A percentile compares a stretch with the other conserved stretches of the same genome.
phyloP scores from a whole-genome alignment of 352 stramenopile species.

The Globisporangium camurandrum region DNA sequence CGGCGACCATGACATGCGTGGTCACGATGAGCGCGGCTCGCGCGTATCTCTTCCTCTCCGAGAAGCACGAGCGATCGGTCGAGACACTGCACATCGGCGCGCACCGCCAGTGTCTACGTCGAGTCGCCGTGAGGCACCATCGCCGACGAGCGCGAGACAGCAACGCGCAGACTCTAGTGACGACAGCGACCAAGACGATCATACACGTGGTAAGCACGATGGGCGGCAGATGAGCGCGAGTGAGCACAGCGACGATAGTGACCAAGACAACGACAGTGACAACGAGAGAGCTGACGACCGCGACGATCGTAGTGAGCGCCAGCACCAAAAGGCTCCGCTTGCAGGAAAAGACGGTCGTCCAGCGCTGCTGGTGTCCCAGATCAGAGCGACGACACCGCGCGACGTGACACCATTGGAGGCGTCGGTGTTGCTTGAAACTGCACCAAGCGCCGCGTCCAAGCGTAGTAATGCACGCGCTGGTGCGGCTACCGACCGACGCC shows the following conservation, averaged over 20 bases:
- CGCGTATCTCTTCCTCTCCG: not conserved
- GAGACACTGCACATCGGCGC: not conserved
- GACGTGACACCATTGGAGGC: too few relatives aligned
- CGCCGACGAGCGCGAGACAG: not conserved
- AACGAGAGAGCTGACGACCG: constrained; percentile 11
- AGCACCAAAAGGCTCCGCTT: not conserved
- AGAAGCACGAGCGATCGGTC: not conserved
- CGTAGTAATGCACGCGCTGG: not conserved
- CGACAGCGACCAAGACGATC: not conserved
- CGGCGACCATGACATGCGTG: constrained; percentile 20
- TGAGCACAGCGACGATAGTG: not conserved
- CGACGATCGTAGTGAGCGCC: not conserved
- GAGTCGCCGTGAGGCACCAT: not conserved
- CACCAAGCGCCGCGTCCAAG: not conserved
- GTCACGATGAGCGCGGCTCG: constrained; percentile 4
- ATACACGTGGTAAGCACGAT: not conserved
- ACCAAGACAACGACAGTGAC: constrained; percentile 5
- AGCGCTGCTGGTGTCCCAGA: constrained; percentile 49
- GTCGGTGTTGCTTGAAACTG: constrained; percentile 9
- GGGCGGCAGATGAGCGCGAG: not conserved
- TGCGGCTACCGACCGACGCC: not conserved
- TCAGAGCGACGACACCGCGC: constrained; percentile 35
- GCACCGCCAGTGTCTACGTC: not conserved
- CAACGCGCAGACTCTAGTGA: not conserved
- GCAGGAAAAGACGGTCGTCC: constrained; percentile 8